A percentile compares a stretch with the other conserved stretches of the same genome.
phyloP scores from a whole-genome alignment of 495 filamentous ascomycete genomes.

The Aspergillus homomorphus region DNA sequence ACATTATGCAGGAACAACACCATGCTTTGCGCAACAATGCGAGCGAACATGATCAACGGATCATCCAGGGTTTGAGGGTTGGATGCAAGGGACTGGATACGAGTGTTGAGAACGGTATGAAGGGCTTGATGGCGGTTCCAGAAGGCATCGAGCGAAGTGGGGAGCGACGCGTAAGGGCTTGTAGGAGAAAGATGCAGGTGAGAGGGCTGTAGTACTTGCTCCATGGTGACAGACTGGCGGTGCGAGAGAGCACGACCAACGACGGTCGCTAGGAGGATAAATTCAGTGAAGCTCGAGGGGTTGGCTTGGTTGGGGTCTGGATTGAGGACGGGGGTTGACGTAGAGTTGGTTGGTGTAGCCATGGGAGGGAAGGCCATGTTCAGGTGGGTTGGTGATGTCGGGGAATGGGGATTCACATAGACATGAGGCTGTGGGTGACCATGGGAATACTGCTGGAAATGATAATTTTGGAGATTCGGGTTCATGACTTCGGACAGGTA shows the following conservation, averaged over 20 bases:
- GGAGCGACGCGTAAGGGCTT: neutral
- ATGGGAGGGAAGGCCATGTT: neutral
- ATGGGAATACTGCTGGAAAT: neutral
- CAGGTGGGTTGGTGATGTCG: neutral
- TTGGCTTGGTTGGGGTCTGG: conserved; percentile 11
- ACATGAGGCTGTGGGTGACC: neutral
- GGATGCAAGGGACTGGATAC: conserved; percentile 25
- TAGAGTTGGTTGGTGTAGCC: neutral
- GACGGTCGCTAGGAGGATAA: conserved; percentile 46
- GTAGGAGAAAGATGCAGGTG: neutral
- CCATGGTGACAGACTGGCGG: conserved; percentile 32
- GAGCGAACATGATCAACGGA: conserved; percentile 42
- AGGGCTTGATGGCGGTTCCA: conserved; percentile 50
- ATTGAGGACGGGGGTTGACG: neutral
- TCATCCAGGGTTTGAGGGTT: conserved; percentile 31
- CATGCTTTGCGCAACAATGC: conserved; percentile 44
- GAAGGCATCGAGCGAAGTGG: conserved; percentile 29
- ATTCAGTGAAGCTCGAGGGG: conserved; percentile 46
- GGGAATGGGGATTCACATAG: conserved; percentile 19
- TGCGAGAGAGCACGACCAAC: conserved; percentile 47
- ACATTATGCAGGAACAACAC: conserved; percentile 33
- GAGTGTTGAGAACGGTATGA: conserved; percentile 36
- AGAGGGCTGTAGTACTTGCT: conserved; percentile 10
- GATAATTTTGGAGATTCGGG: neutral
- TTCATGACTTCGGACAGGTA: conserved; percentile 45